Evolutionary conservation across 1,284 basidiomycete species (phyloP).

Genomic region (Trichosporon sp.): DNA sequence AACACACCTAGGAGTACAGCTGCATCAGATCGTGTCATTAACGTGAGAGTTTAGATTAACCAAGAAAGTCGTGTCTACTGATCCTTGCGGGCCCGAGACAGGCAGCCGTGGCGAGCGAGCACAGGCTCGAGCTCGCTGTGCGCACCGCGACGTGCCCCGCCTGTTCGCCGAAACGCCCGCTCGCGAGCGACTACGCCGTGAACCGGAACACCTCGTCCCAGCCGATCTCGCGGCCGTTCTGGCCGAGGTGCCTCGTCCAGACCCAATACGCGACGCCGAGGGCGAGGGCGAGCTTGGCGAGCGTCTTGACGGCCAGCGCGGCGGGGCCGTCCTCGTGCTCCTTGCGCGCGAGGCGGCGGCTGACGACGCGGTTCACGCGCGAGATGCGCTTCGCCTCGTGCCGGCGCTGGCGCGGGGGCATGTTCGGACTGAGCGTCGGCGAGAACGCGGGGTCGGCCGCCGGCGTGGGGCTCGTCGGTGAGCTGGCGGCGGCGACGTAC

Average conservation of each 20-base stretch:
- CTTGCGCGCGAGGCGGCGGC: slow-evolving; percentile 21
- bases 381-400: slow-evolving; percentile 18
- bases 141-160: too few relatives aligned
- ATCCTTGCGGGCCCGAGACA: too few relatives aligned
- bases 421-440: background rate
- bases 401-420: background rate
- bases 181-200: background rate
- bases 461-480: background rate
- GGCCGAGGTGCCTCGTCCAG: slow-evolving; percentile 17
- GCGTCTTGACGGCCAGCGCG: slow-evolving; percentile 12
- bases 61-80: background rate
- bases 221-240: slow-evolving; percentile 8
- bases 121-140: too few relatives aligned
- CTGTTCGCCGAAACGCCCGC: background rate
- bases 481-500: background rate
- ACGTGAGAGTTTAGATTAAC: background rate
- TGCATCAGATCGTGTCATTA: background rate
- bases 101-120: too few relatives aligned
- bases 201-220: slow-evolving; percentile 19
- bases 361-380: slow-evolving; percentile 27
- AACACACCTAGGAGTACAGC: background rate
- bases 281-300: slow-evolving; percentile 16
- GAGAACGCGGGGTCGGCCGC: background rate
- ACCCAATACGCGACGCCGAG: slow-evolving; percentile 12
- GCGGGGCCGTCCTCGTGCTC: background rate